A percentile compares a stretch with the other conserved stretches of the same genome.
Evolutionary conservation across 139 green algal genomes (phyloP).

Genomic region (Picochlorum sp.): DNA sequence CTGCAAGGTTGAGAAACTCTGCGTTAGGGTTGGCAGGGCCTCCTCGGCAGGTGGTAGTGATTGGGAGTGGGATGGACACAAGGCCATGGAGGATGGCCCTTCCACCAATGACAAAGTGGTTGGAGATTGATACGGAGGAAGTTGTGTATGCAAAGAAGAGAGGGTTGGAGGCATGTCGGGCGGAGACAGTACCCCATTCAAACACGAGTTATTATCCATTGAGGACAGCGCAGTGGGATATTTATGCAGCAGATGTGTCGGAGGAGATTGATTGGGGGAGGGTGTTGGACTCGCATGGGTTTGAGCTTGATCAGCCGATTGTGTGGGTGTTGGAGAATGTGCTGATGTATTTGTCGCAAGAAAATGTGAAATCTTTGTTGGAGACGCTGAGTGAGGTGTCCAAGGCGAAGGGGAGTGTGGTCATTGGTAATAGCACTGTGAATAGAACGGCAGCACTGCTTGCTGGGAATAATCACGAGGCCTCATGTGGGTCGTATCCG

Average conservation of each 20-base stretch:
- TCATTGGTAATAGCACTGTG: constrained; percentile 4
- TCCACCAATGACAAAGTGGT: constrained; percentile 43
- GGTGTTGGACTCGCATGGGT: neutral
- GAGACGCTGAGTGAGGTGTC: neutral
- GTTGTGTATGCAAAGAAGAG: constrained; percentile 46
- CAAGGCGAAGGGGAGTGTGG: neutral
- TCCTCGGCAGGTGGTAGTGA: constrained; percentile 24
- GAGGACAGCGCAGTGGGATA: neutral
- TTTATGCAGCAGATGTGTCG: constrained; percentile 4
- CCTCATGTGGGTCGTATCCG: constrained; percentile 1
- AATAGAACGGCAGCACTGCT: neutral
- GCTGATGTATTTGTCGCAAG: constrained; percentile 44
- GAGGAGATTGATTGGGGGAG: neutral
- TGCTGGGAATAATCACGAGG: constrained; percentile 5
- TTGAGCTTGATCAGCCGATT: constrained; percentile 15
- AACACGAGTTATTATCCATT: neutral
- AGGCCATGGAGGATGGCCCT: constrained; percentile 58
- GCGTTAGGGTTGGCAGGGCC: neutral
- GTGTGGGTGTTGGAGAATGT: constrained; percentile 49
- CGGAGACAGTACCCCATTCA: neutral
- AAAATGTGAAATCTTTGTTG: constrained; percentile 14
- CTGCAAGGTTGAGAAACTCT: constrained; percentile 1
- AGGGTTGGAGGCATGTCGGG: neutral
- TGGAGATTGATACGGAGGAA: constrained; percentile 52
- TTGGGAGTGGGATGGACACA: constrained; percentile 56